Evolutionary conservation across 2,329 filamentous ascomycete genomes (phyloP), one percentile per base, ranked within the genome.

Genomic region (Cryphonectria japonica): DNA sequence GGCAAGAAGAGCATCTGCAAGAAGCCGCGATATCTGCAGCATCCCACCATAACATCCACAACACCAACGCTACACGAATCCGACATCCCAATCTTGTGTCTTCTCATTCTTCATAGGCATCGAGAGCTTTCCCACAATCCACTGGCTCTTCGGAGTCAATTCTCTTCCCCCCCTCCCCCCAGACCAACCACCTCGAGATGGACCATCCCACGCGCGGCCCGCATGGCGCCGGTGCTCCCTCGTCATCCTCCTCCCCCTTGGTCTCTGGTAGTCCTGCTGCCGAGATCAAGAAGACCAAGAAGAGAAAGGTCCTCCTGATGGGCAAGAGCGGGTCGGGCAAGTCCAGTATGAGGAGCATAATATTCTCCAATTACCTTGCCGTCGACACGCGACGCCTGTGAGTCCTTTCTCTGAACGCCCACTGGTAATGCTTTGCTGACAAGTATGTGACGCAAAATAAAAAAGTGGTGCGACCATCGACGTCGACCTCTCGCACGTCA

Each of bases 281-380:
- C 75, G 86, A 88, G 79, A 82, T 89, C 74, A 89, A 88, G 82
- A 91, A 91, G 76, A 88, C 88, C 77, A 93, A 94, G 85, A 95
- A 95, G 87, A 93, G 93, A 84, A 95, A 95, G 87, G 92, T 95
- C 67, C 85, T 95, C 66, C 85, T 95, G 73, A 95, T 95, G 96
- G 96, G 96, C 76, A 98, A 98, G 85, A 97, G 93, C 74, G 96
- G 96, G 69, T 97, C 95, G 0, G 96, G 96, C 69, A 99, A 99
- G 83, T 98, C 95, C 59, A 98, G 94, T 70, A 99, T 99, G 96
- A 89, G 96, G 74, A 96, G 93, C 78, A 98, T 99, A 79, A 98
- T 99, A 80, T 99, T 99, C 83, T 97, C 93, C 85, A 98, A 98
- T 82, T 98, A 98, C 80, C 95, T 98, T 75, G 96, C 96, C 70